Evolutionary conservation across 805 yeast species (phyloP).

Genomic region (Maudiozyma barnettii): DNA sequence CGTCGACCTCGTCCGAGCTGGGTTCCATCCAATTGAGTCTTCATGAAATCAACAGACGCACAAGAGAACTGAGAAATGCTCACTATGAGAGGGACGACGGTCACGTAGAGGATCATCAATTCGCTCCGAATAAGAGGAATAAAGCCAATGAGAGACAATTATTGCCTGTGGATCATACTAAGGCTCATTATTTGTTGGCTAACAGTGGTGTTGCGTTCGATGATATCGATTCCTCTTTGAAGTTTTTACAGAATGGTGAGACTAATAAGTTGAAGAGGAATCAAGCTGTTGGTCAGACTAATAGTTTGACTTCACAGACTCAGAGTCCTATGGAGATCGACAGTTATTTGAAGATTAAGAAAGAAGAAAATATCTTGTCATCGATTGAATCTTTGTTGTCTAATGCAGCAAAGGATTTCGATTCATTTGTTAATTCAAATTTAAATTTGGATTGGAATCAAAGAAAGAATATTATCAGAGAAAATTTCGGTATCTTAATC

Average conservation of each 20-base stretch:
- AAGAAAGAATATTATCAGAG: conserved; percentile 64
- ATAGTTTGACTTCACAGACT: not conserved
- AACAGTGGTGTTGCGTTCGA: conserved; percentile 83
- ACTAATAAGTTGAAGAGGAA: not conserved
- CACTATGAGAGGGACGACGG: conserved; percentile 1
- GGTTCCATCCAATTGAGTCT: conserved; percentile 78
- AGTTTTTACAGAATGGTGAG: conserved; percentile 17
- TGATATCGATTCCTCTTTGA: conserved; percentile 58
- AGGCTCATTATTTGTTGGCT: conserved; percentile 82
- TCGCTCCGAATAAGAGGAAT: not conserved
- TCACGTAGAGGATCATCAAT: not conserved
- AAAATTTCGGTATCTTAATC: conserved; percentile 52
- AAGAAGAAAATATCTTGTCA: conserved; percentile 71
- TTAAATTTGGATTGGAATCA: conserved; percentile 77
- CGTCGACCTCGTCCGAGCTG: conserved; percentile 51
- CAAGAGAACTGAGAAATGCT: conserved; percentile 40
- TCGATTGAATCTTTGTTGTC: conserved; percentile 75
- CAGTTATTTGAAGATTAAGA: conserved; percentile 53
- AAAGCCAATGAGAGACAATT: not conserved
- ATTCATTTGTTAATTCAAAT: conserved; percentile 59
- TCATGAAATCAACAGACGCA: conserved; percentile 64
- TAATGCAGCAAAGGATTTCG: conserved; percentile 75
- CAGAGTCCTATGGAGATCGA: conserved; percentile 39
- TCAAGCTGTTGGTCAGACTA: not conserved
- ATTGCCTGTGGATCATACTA: conserved; percentile 35